These are phyloP conservation scores for Macaranga tanarius DNA, from an alignment of 441 rosid species.

Conservation along the genomic window DNA sequence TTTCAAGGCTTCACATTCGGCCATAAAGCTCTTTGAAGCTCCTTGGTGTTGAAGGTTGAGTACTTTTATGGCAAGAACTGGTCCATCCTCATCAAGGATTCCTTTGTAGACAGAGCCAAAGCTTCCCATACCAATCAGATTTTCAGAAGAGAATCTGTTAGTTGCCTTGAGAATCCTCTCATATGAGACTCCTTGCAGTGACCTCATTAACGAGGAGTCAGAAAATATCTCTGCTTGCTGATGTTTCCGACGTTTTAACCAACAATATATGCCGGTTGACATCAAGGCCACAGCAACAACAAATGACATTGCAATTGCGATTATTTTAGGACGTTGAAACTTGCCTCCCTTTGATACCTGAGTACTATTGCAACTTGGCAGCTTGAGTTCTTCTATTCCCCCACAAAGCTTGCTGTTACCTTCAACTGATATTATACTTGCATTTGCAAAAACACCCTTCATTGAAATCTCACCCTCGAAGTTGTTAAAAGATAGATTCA, in stretches of 20 bases:
- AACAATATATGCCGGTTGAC: not conserved
- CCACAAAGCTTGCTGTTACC: slow-evolving; percentile 13
- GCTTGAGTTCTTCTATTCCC: slow-evolving; percentile 14
- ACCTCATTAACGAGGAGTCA: not conserved
- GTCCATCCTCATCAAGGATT: not conserved
- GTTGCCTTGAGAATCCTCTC: slow-evolving; percentile 9
- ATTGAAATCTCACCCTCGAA: slow-evolving; percentile 15
- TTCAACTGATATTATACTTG: slow-evolving; percentile 12
- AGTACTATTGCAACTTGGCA: slow-evolving; percentile 6
- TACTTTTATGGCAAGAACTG: not conserved
- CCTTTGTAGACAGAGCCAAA: too few relatives aligned
- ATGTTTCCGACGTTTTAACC: not conserved
- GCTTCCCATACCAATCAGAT: not conserved
- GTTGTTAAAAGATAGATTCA: slow-evolving; percentile 23
- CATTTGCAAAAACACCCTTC: slow-evolving; percentile 5
- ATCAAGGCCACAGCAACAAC: not conserved
- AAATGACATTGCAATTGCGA: not conserved
- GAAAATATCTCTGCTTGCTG: not conserved
- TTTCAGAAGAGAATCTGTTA: not conserved
- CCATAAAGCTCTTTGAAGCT: slow-evolving; percentile 10
- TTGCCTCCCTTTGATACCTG: slow-evolving; percentile 2
- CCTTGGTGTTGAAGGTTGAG: not conserved
- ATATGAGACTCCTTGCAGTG: not conserved
- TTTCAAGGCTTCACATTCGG: slow-evolving; percentile 5
- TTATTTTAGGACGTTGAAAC: not conserved